phyloP scores from a whole-genome alignment of 2,329 filamentous ascomycete genomes.

The Fusarium ramigenum region DNA sequence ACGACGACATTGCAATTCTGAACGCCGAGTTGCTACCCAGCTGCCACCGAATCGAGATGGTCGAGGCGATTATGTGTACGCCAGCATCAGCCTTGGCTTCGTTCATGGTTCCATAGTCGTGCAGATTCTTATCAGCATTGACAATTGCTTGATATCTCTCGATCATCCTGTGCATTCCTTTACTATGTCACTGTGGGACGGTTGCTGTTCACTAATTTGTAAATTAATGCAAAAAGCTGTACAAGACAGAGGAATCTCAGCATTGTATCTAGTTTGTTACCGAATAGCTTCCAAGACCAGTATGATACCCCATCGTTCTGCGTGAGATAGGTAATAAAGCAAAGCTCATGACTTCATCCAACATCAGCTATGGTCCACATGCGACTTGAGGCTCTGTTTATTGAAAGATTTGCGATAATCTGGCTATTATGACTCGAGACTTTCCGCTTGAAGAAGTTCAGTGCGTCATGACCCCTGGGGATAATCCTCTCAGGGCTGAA shows the following conservation, averaged over 20 bases:
- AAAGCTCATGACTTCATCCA: constrained; percentile 5
- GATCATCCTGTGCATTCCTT: neutral
- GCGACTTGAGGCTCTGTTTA: neutral
- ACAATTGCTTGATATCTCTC: constrained; percentile 2
- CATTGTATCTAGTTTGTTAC: neutral
- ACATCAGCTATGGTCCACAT: neutral
- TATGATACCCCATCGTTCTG: neutral
- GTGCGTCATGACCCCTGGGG: neutral
- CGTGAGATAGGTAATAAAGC: neutral
- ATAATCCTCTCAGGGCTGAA: neutral
- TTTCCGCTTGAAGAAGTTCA: constrained; percentile 24
- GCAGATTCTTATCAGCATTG: neutral
- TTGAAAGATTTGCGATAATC: neutral
- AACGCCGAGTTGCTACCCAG: neutral
- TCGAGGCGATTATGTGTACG: neutral
- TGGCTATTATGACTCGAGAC: constrained; percentile 23
- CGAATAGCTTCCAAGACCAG: neutral
- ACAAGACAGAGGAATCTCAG: neutral
- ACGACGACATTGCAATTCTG: neutral
- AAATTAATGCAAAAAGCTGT: neutral
- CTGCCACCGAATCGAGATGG: constrained; percentile 19
- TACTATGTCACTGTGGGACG: neutral
- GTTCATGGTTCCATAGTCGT: neutral
- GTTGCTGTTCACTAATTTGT: neutral
- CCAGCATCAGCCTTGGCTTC: neutral